Evolutionary conservation across 2,329 filamentous ascomycete genomes (phyloP).

Genomic region (Endocalyx cinctus): DNA sequence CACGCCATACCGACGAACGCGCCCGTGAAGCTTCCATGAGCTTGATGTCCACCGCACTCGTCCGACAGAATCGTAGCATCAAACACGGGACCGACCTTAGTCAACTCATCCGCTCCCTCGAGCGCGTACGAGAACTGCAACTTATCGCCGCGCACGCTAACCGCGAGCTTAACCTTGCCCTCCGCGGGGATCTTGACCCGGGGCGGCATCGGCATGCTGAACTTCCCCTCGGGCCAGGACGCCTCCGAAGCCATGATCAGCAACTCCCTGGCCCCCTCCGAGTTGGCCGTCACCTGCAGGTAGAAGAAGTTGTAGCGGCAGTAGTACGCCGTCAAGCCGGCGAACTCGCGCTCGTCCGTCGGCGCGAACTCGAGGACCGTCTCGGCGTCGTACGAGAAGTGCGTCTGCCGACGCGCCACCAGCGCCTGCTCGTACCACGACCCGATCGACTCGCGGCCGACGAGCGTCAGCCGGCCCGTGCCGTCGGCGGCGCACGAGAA

Average conservation of each 20-base stretch:
- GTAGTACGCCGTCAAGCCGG: slow-evolving; percentile 58
- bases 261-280: slow-evolving; percentile 53
- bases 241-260: slow-evolving; percentile 52
- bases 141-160: slow-evolving; percentile 45
- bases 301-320: slow-evolving; percentile 64
- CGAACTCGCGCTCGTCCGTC: slow-evolving; percentile 55
- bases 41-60: slow-evolving; percentile 58
- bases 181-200: slow-evolving; percentile 45
- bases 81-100: slow-evolving; percentile 49
- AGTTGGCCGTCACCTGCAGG: slow-evolving; percentile 52
- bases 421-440: slow-evolving; percentile 57
- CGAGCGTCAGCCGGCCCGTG: slow-evolving; percentile 38
- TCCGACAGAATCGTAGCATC: slow-evolving; percentile 58
- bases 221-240: slow-evolving; percentile 48
- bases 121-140: slow-evolving; percentile 56
- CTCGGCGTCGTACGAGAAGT: slow-evolving; percentile 59
- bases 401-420: slow-evolving; percentile 50
- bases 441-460: slow-evolving; percentile 48
- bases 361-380: slow-evolving; percentile 51
- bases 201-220: slow-evolving; percentile 35
- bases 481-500: slow-evolving; percentile 33
- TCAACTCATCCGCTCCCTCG: slow-evolving; percentile 34
- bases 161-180: slow-evolving; percentile 49
- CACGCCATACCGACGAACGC: slow-evolving; percentile 55
- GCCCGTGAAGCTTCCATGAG: slow-evolving; percentile 60